A percentile compares a stretch with the other conserved stretches of the same genome.
Conservation (phyloP, 495 filamentous ascomycete species). For the Daldinia grandis region DNA sequence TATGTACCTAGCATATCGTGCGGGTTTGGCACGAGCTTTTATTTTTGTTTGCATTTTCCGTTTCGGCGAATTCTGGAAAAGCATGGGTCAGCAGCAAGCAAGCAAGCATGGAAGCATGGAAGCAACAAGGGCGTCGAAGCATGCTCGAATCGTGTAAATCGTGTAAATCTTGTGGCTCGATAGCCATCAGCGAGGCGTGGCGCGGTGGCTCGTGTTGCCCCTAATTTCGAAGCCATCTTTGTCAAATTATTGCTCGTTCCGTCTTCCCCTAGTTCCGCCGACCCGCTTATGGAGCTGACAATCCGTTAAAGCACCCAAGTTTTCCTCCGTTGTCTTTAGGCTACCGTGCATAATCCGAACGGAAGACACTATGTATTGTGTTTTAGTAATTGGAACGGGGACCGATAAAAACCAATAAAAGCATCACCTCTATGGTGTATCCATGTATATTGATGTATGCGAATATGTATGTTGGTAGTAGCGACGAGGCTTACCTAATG, state of each 20-base stretch:
- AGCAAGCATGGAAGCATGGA: no score
- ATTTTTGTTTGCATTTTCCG: conserved; percentile 5
- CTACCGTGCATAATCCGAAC: conserved; percentile 33
- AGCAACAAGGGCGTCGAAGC: conserved; percentile 4
- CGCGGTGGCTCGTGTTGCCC: conserved; percentile 33
- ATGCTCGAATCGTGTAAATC: conserved; percentile 20
- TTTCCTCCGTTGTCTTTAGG: conserved; percentile 33
- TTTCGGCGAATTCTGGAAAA: conserved; percentile 6
- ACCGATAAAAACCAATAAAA: conserved; percentile 5
- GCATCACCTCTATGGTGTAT: background rate
- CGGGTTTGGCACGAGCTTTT: background rate
- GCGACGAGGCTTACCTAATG: conserved; percentile 21
- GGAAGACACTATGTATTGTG: conserved; percentile 23
- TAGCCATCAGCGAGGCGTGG: conserved; percentile 33
- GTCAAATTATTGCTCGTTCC: conserved; percentile 42
- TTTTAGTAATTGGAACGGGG: conserved; percentile 17
- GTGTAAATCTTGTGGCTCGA: conserved; percentile 39
- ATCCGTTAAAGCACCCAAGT: conserved; percentile 21
- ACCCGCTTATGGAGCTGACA: conserved; percentile 43
- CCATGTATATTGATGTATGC: conserved; percentile 7
- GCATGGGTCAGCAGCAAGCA: background rate
- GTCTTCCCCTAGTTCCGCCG: conserved; percentile 42
- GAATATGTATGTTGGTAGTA: conserved; percentile 13
- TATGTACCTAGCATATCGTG: background rate
- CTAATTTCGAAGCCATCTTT: conserved; percentile 29